Evolutionary conservation across 345 rosid genomes (phyloP), one percentile per base, ranked within the genome.

Genomic region (Isatis tinctoria): DNA sequence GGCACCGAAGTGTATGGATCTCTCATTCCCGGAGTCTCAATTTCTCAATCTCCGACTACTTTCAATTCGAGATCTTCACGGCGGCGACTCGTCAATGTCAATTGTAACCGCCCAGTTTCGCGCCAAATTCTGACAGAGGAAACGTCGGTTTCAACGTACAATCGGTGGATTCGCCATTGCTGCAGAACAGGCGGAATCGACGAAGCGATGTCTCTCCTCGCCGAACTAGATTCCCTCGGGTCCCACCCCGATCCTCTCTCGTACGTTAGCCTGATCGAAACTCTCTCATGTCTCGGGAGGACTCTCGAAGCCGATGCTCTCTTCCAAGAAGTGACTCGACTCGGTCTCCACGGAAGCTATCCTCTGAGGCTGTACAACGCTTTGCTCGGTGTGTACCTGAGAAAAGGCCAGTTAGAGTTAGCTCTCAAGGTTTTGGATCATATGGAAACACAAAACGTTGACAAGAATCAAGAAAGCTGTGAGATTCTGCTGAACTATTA

Each of bases 271-370:
- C 67, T 88, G 74, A 80, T 87, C 54, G 87, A 85, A 62, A 44
- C 86, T 18, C 79, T 85, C 27, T 80, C 80, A 7, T 51, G 70
- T 62, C 74, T 72, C 65, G 88, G 91, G 9, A 80, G 94, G 75
- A 85, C 84, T 22, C 78, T 80, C 44, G 94, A 88, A 78, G 89
- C 89, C 3, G 91, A 89, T 35, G 85, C 85, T 54, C 53, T 89
- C 66, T 83, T 85, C 60, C 88, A 80, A 10, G 89, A 88, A 76
- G 75, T 83, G 80, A 8, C 69, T 2, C 74, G 61, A 49, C 66
- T 60, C 37, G 88, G 84, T 9, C 20, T 78, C 59, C 51, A 66
- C 70, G 78, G 72, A 48, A 86, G 82, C 36, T 70, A 73, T 44
- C 67, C 74, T 0, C 49, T 73, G 11, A 69, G 79, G 27, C 62